Evolutionary conservation across 2,329 filamentous ascomycete genomes (phyloP).

Genomic region (Dactylellina sp.): DNA sequence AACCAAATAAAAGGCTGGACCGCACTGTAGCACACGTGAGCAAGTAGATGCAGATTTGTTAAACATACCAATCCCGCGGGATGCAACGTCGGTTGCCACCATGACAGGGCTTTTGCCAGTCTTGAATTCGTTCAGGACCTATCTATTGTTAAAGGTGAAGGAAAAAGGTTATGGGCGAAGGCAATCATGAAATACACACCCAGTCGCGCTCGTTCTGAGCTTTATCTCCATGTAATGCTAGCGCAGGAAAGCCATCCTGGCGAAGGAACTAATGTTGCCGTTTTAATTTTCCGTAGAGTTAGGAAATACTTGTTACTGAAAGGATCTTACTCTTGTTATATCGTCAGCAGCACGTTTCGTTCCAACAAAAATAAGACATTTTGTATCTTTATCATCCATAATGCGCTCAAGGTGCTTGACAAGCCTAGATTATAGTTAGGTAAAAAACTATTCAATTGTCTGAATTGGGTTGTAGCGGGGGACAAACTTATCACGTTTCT

Average conservation of each 20-base stretch:
- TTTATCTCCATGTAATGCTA: constrained; percentile 93
- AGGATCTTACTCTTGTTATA: constrained; percentile 67
- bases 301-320: too few species aligned
- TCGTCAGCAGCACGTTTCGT: constrained; percentile 96
- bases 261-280: constrained; percentile 58
- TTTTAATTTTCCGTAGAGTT: background rate
- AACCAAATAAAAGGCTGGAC: constrained; percentile 49
- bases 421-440: constrained; percentile 71
- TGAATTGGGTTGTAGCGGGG: constrained; percentile 64
- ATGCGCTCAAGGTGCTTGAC: constrained; percentile 97
- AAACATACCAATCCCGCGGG: constrained; percentile 93
- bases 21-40: constrained; percentile 56
- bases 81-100: constrained; percentile 94
- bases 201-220: constrained; percentile 94
- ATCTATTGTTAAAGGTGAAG: constrained; percentile 8
- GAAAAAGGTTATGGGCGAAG: background rate
- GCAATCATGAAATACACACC: constrained; percentile 62
- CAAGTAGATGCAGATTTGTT: constrained; percentile 70
- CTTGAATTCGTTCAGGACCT: constrained; percentile 87
- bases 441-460: constrained; percentile 66
- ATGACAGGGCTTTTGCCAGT: constrained; percentile 88
- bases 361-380: constrained; percentile 94
- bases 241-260: constrained; percentile 84
- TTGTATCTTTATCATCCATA: constrained; percentile 96
- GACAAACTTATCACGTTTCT: constrained; percentile 86